These are phyloP conservation scores for Rhizophagus clarus DNA, from an alignment of 192 early-diverging fungal genomes.

Conservation along the genomic window DNA sequence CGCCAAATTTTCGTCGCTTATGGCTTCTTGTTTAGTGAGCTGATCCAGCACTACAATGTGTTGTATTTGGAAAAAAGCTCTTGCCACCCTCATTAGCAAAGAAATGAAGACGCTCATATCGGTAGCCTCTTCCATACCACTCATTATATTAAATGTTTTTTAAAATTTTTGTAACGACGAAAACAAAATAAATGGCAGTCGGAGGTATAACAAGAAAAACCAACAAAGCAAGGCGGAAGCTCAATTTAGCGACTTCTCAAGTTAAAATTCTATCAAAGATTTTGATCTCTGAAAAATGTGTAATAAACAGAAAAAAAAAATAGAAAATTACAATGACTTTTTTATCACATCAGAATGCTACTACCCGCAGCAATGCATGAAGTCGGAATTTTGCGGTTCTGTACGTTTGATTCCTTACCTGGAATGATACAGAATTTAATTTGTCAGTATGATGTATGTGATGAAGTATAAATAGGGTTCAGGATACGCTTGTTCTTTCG, in stretches of 20 bases:
- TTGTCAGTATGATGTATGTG: too few species aligned
- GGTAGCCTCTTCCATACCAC: constrained; percentile 1
- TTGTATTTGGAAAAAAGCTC: constrained; percentile 81
- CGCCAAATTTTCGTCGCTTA: constrained; percentile 79
- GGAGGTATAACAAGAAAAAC: background rate
- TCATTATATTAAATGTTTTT: background rate
- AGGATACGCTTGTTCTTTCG: too few species aligned
- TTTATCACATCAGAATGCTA: background rate
- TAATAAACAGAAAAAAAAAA: too few species aligned
- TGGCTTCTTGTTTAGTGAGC: constrained; percentile 66
- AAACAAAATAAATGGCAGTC: background rate
- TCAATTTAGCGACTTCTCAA: background rate
- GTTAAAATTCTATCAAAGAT: background rate
- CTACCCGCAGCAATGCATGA: too few species aligned
- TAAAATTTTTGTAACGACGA: background rate
- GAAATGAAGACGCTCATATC: constrained; percentile 43
- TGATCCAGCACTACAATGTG: constrained; percentile 83
- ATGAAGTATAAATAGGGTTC: too few species aligned
- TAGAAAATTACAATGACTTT: background rate
- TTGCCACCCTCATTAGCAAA: constrained; percentile 73
- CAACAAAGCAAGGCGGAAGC: constrained; percentile 16
- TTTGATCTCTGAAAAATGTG: background rate
- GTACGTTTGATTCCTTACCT: too few species aligned
- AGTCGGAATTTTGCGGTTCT: too few species aligned
- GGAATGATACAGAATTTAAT: too few species aligned